A percentile compares a stretch with the other conserved stretches of the same genome.
Evolutionary conservation across 2,329 filamentous ascomycete genomes (phyloP).

Genomic region (Alternaria arborescens): DNA sequence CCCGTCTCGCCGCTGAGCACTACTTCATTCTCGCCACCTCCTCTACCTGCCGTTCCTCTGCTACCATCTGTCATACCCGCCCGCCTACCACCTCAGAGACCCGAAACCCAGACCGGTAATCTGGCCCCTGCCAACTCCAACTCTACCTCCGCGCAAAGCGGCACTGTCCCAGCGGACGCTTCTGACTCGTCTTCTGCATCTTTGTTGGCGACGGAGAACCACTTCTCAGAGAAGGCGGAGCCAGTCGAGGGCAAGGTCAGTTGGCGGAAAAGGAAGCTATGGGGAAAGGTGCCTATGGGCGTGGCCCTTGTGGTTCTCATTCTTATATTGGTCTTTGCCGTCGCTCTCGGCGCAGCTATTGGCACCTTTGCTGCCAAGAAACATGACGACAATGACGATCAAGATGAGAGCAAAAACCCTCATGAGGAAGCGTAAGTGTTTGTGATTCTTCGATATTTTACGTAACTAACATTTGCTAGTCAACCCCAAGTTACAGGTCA

Average conservation of each 20-base stretch:
- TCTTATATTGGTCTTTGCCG: conserved; percentile 57
- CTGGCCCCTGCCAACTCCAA: conserved; percentile 27
- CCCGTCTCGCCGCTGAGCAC: conserved; percentile 33
- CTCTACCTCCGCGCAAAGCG: conserved; percentile 20
- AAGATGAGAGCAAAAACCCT: conserved; percentile 22
- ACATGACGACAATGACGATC: conserved; percentile 25
- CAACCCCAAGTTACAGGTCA: conserved; percentile 57
- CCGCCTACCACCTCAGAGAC: conserved; percentile 41
- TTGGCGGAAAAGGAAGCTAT: conserved; percentile 56
- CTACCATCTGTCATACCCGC: conserved; percentile 38
- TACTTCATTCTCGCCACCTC: conserved; percentile 29
- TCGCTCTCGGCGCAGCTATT: conserved; percentile 62
- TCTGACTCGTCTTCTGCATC: conserved; percentile 42
- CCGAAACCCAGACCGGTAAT: conserved; percentile 44
- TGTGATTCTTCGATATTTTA: background rate
- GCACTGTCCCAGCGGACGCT: conserved; percentile 34
- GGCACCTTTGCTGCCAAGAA: conserved; percentile 61
- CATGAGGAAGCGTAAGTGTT: conserved; percentile 43
- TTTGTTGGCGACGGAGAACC: conserved; percentile 33
- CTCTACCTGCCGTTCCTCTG: conserved; percentile 31
- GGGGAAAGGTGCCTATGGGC: conserved; percentile 61
- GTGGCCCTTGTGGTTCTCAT: conserved; percentile 58
- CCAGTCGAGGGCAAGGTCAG: conserved; percentile 27
- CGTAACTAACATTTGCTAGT: conserved; percentile 34
- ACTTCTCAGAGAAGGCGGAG: conserved; percentile 42